Conservation (phyloP, 2,329 filamentous ascomycete species). For the Colletotrichum orchidophilum region DNA sequence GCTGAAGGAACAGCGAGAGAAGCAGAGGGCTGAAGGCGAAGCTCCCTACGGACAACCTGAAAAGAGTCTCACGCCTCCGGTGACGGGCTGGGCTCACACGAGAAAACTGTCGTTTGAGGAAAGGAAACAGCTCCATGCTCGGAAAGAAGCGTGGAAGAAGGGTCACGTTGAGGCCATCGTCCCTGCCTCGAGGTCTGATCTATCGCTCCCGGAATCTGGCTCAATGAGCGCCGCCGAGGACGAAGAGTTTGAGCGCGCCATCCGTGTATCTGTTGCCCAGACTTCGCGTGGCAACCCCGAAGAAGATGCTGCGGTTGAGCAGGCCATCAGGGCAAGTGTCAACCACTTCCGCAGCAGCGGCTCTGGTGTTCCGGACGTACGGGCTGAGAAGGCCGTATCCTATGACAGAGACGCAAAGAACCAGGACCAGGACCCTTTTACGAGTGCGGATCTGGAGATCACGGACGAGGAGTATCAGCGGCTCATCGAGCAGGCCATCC, state of each 20-base stretch:
- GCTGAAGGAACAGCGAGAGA: constrained; percentile 53
- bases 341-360: constrained; percentile 55
- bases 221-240: constrained; percentile 47
- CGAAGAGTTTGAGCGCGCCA: constrained; percentile 76
- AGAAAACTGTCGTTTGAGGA: constrained; percentile 60
- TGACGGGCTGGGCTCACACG: constrained; percentile 59
- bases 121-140: constrained; percentile 58
- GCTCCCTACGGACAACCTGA: constrained; percentile 33
- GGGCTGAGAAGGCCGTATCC: not conserved
- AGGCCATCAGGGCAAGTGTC: constrained; percentile 78
- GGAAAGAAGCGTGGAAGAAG: constrained; percentile 55
- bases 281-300: constrained; percentile 75
- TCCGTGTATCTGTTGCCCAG: constrained; percentile 72
- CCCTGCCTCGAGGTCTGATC: constrained; percentile 27
- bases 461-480: constrained; percentile 68
- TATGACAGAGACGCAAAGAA: constrained; percentile 25
- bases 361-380: constrained; percentile 30
- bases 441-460: constrained; percentile 48
- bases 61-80: constrained; percentile 39
- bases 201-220: constrained; percentile 34
- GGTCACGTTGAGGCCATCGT: constrained; percentile 40
- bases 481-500: constrained; percentile 65
- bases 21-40: constrained; percentile 35
- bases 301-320: constrained; percentile 77
- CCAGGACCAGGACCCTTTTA: constrained; percentile 28